Percentiles rank a stretch among this genome's conserved stretches.
These are phyloP conservation scores for Mortierella sp. DNA, from an alignment of 371 early-diverging fungal species.

Conservation along the genomic window DNA sequence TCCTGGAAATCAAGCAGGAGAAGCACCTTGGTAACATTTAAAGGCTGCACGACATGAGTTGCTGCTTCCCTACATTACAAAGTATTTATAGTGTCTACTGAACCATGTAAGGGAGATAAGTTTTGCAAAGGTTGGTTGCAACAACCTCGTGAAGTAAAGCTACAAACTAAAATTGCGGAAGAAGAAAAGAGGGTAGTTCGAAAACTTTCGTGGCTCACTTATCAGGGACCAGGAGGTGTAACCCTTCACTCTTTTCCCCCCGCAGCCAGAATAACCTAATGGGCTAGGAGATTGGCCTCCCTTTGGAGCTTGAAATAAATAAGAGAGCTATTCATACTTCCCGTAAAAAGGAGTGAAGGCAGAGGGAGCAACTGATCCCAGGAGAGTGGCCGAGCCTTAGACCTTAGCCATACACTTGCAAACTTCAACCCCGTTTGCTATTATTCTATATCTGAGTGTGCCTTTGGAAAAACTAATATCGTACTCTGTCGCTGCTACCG, in stretches of 20 bases:
- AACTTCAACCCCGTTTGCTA: neutral
- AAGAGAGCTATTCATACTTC: neutral
- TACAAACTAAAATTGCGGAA: too few relatives aligned
- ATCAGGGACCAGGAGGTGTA: neutral
- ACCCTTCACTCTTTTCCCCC: neutral
- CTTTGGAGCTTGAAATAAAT: neutral
- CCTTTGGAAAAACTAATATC: too few relatives aligned
- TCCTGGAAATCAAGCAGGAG: too few relatives aligned
- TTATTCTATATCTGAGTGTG: too few relatives aligned
- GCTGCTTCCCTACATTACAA: too few relatives aligned
- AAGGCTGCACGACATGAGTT: too few relatives aligned
- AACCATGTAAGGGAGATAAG: too few relatives aligned
- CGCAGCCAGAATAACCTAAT: neutral
- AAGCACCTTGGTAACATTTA: too few relatives aligned
- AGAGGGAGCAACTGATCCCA: slow-evolving; percentile 1
- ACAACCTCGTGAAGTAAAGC: too few relatives aligned
- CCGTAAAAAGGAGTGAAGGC: neutral
- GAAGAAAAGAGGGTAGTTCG: neutral
- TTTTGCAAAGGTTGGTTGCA: too few relatives aligned
- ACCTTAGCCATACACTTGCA: neutral
- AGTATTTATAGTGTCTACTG: too few relatives aligned
- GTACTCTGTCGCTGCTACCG: neutral
- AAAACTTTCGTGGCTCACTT: neutral
- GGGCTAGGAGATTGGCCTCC: neutral
- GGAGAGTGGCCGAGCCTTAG: neutral